Evolutionary conservation across 148 eudicot species (phyloP).

Genomic region (Mesembryanthemum crystallinum): DNA sequence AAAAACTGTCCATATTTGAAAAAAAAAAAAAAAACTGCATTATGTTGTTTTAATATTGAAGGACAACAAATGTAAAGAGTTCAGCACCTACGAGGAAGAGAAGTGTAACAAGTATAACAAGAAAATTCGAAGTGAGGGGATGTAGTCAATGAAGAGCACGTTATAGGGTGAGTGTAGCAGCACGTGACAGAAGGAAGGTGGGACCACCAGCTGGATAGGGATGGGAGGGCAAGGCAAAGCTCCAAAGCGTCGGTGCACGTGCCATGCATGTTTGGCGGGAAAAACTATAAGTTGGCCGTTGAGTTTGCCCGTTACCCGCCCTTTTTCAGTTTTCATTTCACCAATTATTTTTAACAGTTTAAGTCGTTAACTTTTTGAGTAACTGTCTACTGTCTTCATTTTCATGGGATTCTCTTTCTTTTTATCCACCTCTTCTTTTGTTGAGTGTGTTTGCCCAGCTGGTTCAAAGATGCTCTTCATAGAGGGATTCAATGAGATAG

Average conservation of each 20-base stretch:
- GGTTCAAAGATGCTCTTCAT: neutral
- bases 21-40: too few relatives aligned
- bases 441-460: neutral
- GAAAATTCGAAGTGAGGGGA: too few relatives aligned
- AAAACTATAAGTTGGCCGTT: constrained; percentile 15
- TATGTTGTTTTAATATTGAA: too few relatives aligned
- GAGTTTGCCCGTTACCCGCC: neutral
- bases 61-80: too few relatives aligned
- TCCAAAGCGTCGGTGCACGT: constrained; percentile 34
- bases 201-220: constrained; percentile 5
- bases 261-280: constrained; percentile 21
- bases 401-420: neutral
- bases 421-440: neutral
- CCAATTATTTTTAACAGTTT: neutral
- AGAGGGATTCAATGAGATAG: neutral
- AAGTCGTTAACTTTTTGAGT: neutral
- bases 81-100: neutral
- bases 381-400: neutral
- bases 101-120: too few relatives aligned
- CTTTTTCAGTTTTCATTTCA: neutral
- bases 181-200: constrained; percentile 19
- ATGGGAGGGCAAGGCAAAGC: neutral
- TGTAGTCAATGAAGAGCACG: constrained; percentile 5
- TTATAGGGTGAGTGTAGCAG: neutral
- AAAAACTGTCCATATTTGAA: too few relatives aligned